Conservation (phyloP, 306 rosid genomes). For the Quercus robur region DNA sequence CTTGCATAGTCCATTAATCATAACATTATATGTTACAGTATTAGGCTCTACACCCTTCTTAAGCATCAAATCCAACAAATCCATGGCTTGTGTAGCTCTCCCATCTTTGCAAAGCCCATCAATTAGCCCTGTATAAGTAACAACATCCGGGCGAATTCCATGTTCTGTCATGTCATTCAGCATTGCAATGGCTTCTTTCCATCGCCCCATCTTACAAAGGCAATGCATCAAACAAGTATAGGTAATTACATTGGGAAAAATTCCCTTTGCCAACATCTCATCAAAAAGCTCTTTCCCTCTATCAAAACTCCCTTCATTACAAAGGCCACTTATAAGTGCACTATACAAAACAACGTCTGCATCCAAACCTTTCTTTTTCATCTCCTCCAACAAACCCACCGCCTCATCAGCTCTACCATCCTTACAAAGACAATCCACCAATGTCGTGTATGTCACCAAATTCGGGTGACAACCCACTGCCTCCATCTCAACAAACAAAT, state of each 20-base stretch:
- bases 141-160: constrained; percentile 55
- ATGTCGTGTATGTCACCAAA: constrained; percentile 42
- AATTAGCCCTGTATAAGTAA: constrained; percentile 56
- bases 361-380: constrained; percentile 55
- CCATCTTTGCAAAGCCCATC: constrained; percentile 78
- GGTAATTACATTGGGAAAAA: constrained; percentile 60
- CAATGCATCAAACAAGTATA: constrained; percentile 60
- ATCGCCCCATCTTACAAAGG: constrained; percentile 57
- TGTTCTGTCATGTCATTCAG: constrained; percentile 49
- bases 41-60: constrained; percentile 58
- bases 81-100: constrained; percentile 45
- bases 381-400: constrained; percentile 52
- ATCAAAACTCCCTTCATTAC: constrained; percentile 41
- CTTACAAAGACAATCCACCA: constrained; percentile 66
- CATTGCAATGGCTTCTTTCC: constrained; percentile 61
- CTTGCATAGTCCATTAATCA: constrained; percentile 76
- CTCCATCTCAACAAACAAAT: constrained; percentile 60
- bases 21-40: constrained; percentile 57
- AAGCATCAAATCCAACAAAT: constrained; percentile 58
- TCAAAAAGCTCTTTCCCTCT: constrained; percentile 51
- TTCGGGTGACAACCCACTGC: constrained; percentile 39
- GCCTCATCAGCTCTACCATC: constrained; percentile 53
- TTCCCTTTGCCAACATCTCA: constrained; percentile 60
- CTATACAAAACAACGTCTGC: constrained; percentile 53
- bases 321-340: constrained; percentile 53